Evolutionary conservation across 2,329 filamentous ascomycete genomes (phyloP).

Genomic region (Diaporthe ampelina): DNA sequence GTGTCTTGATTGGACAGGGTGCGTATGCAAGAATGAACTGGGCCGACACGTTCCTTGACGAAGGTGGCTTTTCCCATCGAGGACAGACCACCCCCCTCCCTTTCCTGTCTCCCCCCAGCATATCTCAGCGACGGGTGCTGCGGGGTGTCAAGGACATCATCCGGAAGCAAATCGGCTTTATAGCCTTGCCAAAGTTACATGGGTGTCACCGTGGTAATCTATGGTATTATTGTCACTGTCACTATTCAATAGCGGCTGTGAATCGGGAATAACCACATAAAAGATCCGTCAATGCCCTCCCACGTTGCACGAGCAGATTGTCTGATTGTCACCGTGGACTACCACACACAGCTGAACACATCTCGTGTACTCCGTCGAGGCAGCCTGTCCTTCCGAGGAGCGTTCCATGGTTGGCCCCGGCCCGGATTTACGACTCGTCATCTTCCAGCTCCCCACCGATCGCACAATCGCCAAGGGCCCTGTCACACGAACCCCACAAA

Average conservation of each 20-base stretch:
- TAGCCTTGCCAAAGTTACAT: conserved; percentile 9
- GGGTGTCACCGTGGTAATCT: conserved; percentile 18
- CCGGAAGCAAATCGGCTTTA: conserved; percentile 33
- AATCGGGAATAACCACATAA: conserved; percentile 16
- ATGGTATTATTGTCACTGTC: conserved; percentile 10
- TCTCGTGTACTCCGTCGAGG: background rate
- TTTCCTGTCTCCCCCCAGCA: background rate
- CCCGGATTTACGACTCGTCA: conserved; percentile 5
- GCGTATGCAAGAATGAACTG: background rate
- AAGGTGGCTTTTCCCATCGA: background rate
- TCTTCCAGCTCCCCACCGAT: background rate
- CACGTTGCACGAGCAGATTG: background rate
- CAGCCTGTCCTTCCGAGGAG: background rate
- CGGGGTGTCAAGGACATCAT: background rate
- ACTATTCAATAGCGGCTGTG: conserved; percentile 18
- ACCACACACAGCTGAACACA: background rate
- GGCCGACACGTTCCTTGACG: background rate
- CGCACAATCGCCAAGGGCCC: conserved; percentile 1
- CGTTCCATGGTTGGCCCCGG: background rate
- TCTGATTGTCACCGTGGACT: background rate
- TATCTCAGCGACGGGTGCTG: background rate
- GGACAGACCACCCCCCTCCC: background rate
- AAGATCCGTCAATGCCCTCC: conserved; percentile 9
- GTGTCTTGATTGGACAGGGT: background rate
- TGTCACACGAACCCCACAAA: background rate